Conservation (phyloP, 306 rosid genomes). For the Castanopsis chinensis region DNA sequence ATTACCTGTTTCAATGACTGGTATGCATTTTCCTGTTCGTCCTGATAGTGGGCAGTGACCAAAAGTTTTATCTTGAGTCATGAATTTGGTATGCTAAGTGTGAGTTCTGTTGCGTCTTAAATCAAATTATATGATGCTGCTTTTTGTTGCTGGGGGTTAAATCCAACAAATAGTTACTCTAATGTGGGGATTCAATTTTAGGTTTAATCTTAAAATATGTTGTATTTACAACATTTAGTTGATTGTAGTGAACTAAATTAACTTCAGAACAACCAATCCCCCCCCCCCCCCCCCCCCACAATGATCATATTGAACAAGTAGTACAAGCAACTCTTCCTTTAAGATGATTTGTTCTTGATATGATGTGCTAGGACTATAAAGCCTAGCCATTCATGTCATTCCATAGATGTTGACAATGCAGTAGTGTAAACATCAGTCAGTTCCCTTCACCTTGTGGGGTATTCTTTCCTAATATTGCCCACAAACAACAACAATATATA, state of each 20-base stretch:
- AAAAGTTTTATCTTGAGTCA: background rate
- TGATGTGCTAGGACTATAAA: background rate
- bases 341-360: background rate
- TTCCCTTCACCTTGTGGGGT: background rate
- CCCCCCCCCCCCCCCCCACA: no score
- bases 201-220: background rate
- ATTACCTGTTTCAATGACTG: slow-evolving; percentile 34
- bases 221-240: background rate
- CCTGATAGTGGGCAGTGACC: background rate
- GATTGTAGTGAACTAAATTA: background rate
- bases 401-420: background rate
- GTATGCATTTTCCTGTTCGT: slow-evolving; percentile 29
- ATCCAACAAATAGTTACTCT: background rate
- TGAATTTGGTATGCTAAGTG: background rate
- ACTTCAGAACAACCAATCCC: background rate
- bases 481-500: background rate
- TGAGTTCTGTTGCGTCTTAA: slow-evolving; percentile 6
- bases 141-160: background rate
- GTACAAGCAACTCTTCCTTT: background rate
- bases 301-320: background rate
- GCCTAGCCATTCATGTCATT: background rate
- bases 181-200: background rate
- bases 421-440: background rate
- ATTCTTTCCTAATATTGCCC: background rate
- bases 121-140: background rate